Evolutionary conservation across 371 early-diverging fungal species (phyloP).

Genomic region (Parasitella parasitica): DNA sequence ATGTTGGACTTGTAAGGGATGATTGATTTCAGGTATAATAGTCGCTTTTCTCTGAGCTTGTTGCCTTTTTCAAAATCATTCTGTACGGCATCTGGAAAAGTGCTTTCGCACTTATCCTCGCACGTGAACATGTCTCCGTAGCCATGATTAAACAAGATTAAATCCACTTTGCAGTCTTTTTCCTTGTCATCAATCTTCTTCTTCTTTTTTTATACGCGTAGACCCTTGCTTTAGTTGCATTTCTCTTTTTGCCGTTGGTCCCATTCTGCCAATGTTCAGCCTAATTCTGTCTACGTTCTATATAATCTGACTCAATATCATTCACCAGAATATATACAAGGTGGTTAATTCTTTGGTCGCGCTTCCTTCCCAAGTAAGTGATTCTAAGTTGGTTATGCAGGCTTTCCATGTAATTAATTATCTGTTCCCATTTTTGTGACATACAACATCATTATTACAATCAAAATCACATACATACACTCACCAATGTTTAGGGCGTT

Average conservation of each 20-base stretch:
- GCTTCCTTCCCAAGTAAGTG: constrained; percentile 18
- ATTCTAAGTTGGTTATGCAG: constrained; percentile 11
- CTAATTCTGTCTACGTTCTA: constrained; percentile 19
- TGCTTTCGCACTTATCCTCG: constrained; percentile 12
- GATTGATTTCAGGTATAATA: background rate
- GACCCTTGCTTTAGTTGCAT: background rate
- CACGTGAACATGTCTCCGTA: too few species aligned
- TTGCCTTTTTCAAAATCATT: constrained; percentile 8
- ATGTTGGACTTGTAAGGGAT: constrained; percentile 7
- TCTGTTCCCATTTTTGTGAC: constrained; percentile 19
- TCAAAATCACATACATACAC: constrained; percentile 19
- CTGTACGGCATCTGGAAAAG: constrained; percentile 7
- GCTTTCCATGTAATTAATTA: constrained; percentile 16
- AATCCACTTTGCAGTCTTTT: constrained; percentile 7
- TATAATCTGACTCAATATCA: constrained; percentile 14
- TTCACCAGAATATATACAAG: constrained; percentile 18
- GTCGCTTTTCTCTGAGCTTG: background rate
- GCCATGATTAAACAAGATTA: too few species aligned
- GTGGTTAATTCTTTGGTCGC: constrained; percentile 13
- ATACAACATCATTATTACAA: constrained; percentile 19
- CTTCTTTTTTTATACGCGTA: constrained; percentile 9
- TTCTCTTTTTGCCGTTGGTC: constrained; percentile 13
- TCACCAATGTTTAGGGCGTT: constrained; percentile 14
- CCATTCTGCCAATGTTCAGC: too few species aligned
- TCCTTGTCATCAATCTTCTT: constrained; percentile 9